Base-by-base conservation (phyloP, 371 early-diverging fungal genomes). In the Caulochytrium protostelioides region DNA sequence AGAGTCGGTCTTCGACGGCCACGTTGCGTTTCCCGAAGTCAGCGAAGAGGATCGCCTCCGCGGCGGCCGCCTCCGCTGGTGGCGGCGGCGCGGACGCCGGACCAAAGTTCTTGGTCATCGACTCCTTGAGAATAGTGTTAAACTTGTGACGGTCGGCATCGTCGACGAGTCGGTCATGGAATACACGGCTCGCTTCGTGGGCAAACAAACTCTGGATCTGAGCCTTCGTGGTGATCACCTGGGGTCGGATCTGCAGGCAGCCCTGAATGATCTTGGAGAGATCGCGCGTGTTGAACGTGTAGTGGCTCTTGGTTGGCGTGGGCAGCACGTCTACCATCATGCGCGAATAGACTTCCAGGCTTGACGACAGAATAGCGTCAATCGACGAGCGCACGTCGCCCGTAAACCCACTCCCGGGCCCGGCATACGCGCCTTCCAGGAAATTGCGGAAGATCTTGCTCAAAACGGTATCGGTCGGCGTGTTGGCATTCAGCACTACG, bases 231-330 rank as follows among this genome's bases (percentile, higher is more conserved):
- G 23, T 27, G 12, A 60, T 40, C 21, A 45, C 46, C 13, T 29
- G 34, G 9, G 61, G 63, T 6, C 46, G 41, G 2, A 59, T 46
- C 41, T 67, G 68, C 14, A 51, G 34, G n/a, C 59, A 46, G 4
- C 60, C 59, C 26, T 67, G 62, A 34, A 62, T 41, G 4, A 62
- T 62, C 41, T 60, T 57, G 22, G 68, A 67, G 31, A 67, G 37
- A 37, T 67, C 68, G 10, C 68, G 43, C 27, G 65, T 25, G 35
- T 67, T 67, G 49, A 67, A 67, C 1, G 68, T 67, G 43, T 67
- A 67, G 40, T 67, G 68, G 3, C 65, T 65, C 34, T 67, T 67
- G 2, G 62, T 61, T 6, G 68, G 68, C 2, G 68, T 67, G n/a
- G 68, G 68, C 3, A 67, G 46, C 26, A 66, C 40, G 32, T 66